These are phyloP conservation scores for Phytophthora cajani DNA, from an alignment of 352 stramenopile genomes.

Conservation along the genomic window DNA sequence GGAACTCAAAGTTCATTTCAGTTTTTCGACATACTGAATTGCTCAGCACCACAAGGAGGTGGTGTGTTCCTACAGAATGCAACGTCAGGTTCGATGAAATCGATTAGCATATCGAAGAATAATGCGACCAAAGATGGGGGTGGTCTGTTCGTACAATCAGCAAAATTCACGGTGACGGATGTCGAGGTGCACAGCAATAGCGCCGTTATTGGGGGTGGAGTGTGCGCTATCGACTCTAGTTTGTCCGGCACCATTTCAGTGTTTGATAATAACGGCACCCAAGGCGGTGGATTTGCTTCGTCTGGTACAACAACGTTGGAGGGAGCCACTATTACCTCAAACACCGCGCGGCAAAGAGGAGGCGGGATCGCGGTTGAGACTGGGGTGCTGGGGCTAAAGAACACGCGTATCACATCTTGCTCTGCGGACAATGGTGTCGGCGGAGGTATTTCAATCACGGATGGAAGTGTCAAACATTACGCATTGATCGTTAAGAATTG, in stretches of 20 bases:
- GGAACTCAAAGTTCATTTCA: conserved; percentile 32
- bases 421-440: conserved; percentile 23
- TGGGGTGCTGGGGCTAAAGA: conserved; percentile 32
- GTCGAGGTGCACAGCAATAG: conserved; percentile 29
- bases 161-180: conserved; percentile 9
- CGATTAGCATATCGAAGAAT: conserved; percentile 27
- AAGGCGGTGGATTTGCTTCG: conserved; percentile 34
- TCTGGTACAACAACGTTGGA: conserved; percentile 21
- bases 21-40: conserved; percentile 32
- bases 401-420: conserved; percentile 32
- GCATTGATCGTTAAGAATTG: conserved; percentile 31
- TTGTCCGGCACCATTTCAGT: conserved; percentile 31
- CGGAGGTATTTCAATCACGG: conserved; percentile 36
- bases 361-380: conserved; percentile 36
- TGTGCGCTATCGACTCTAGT: conserved; percentile 29
- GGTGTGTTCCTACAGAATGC: conserved; percentile 23
- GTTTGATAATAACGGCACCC: conserved; percentile 27
- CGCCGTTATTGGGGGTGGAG: conserved; percentile 36
- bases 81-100: background rate
- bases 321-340: conserved; percentile 22
- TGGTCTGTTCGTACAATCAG: conserved; percentile 23
- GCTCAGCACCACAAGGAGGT: conserved; percentile 32
- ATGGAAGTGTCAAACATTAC: conserved; percentile 24
- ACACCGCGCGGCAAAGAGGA: conserved; percentile 29
- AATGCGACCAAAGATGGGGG: conserved; percentile 33